phyloP scores from a whole-genome alignment of 2,329 filamentous ascomycete genomes.

The Cytospora schulzeri region DNA sequence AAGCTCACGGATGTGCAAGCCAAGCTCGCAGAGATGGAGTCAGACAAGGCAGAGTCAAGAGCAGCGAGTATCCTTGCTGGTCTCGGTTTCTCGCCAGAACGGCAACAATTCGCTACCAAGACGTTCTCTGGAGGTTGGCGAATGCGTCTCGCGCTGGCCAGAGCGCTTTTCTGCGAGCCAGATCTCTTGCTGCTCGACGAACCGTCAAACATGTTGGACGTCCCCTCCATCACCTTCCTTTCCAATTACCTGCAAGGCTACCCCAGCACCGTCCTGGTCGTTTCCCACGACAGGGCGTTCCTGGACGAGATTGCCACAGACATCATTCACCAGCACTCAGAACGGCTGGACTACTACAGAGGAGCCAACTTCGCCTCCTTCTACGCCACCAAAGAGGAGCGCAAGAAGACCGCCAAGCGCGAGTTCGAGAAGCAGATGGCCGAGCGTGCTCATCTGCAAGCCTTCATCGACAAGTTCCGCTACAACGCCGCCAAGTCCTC shows the following conservation, averaged over 20 bases:
- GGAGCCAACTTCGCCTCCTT: slow-evolving; percentile 96
- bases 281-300: slow-evolving; percentile 98
- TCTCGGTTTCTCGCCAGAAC: slow-evolving; percentile 92
- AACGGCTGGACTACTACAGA: slow-evolving; percentile 97
- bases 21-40: slow-evolving; percentile 98
- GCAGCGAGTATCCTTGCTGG: slow-evolving; percentile 95
- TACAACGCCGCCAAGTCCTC: slow-evolving; percentile 99
- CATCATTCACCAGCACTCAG: slow-evolving; percentile 97
- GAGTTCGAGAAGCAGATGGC: slow-evolving; percentile 99
- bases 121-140: slow-evolving; percentile 99
- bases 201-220: slow-evolving; percentile 99
- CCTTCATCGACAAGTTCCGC: slow-evolving; percentile 99
- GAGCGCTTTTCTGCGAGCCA: slow-evolving; percentile 96
- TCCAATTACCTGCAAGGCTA: slow-evolving; percentile 93
- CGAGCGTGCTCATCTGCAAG: slow-evolving; percentile 87
- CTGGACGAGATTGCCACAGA: slow-evolving; percentile 99
- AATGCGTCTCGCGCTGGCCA: slow-evolving; percentile 92
- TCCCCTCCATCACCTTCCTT: slow-evolving; percentile 98
- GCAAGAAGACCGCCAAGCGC: slow-evolving; percentile 92
- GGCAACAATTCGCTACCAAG: slow-evolving; percentile 90
- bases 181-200: slow-evolving; percentile 95
- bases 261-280: slow-evolving; percentile 91
- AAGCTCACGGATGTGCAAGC: slow-evolving; percentile 88
- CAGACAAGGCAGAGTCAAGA: slow-evolving; percentile 93
- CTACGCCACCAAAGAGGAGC: slow-evolving; percentile 96